A percentile compares a stretch with the other conserved stretches of the same genome.
Conservation (phyloP, 805 yeast species). For the Yarrowia sp. region DNA sequence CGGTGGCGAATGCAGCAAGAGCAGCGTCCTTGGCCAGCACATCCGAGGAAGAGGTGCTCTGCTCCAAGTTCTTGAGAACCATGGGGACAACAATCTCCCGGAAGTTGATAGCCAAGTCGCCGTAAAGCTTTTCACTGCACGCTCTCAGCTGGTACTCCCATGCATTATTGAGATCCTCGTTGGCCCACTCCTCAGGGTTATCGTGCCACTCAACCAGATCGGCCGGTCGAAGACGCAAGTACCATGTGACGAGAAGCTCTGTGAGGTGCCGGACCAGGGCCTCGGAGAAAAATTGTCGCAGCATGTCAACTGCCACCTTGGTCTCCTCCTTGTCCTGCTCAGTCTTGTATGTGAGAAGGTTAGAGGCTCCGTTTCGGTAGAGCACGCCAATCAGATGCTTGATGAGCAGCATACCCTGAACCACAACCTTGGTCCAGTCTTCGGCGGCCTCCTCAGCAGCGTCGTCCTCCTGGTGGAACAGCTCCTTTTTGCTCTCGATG, state of each 20-base stretch:
- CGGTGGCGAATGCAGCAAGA: constrained; percentile 76
- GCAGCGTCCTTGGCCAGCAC: constrained; percentile 73
- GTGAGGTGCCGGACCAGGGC: constrained; percentile 55
- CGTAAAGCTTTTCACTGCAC: constrained; percentile 82
- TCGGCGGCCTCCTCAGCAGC: constrained; percentile 50
- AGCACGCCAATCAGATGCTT: constrained; percentile 61
- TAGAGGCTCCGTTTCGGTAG: constrained; percentile 63
- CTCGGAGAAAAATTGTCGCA: constrained; percentile 56
- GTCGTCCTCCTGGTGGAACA: constrained; percentile 45
- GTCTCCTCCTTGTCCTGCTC: constrained; percentile 60
- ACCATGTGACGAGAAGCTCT: constrained; percentile 66
- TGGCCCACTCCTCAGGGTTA: constrained; percentile 92
- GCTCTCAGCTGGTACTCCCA: constrained; percentile 84
- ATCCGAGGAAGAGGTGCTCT: constrained; percentile 44
- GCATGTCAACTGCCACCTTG: constrained; percentile 50
- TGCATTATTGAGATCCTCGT: constrained; percentile 69
- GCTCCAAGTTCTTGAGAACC: constrained; percentile 56
- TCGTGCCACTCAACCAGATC: constrained; percentile 78
- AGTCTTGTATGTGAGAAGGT: constrained; percentile 50
- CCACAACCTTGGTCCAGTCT: constrained; percentile 72
- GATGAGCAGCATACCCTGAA: constrained; percentile 55
- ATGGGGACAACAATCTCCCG: constrained; percentile 50
- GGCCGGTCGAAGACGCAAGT: constrained; percentile 64
- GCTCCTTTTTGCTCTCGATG: constrained; percentile 61
- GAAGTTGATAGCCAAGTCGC: constrained; percentile 64